Base-by-base conservation (phyloP, 148 eudicot species). In the Drosera capensis region DNA sequence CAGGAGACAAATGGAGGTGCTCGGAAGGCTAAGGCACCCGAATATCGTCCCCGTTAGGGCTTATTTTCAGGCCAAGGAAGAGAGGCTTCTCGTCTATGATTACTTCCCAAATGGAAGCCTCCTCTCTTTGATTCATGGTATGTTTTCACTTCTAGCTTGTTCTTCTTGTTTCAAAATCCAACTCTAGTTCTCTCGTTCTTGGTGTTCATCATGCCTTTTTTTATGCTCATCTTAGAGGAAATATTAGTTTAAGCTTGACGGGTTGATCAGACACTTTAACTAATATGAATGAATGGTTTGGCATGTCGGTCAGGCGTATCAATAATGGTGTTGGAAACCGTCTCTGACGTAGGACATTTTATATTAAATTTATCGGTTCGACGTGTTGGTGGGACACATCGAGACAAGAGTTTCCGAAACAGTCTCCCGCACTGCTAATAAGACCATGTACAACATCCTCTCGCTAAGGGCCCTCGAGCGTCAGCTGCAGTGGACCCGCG, bases 31-130 rank as follows among this genome's bases (percentile, higher is more conserved):
- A 14, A 65, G 60, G 49, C 94, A 88, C 40, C 92, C 86, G 0
- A 88, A 79, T 48, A 12, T 88, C 22, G 97, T 88, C 8, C 75
- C 92, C 0, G 45, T 80, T 8, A 43, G 94, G 46, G 97, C 97
- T 23, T 88, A 83, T 58, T 88, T 88, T 24, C 94, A 83, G 57
- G 92, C 97, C 2, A 77, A 77, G 55, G 92, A 80, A 58, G 97
- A 88, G 48, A 62, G 97, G 1, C 65, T 88, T 19, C 71, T 88
- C 16, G 94, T 88, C 1, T 88, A 56, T 43, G 97, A 88, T 71
- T 88, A 88, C 57, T 83, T 79, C 51, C 97, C 97, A 5, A 88
- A 88, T 38, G 97, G 97, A 54, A 83, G 94, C 59, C 92, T 88
- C 40, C 84, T 83, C 59, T 70, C 86, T 40, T 94, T 83, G 56